Evolutionary conservation across 306 rosid species (phyloP), one percentile per base, ranked within the genome.

Genomic region (Acacia melanoxylon): DNA sequence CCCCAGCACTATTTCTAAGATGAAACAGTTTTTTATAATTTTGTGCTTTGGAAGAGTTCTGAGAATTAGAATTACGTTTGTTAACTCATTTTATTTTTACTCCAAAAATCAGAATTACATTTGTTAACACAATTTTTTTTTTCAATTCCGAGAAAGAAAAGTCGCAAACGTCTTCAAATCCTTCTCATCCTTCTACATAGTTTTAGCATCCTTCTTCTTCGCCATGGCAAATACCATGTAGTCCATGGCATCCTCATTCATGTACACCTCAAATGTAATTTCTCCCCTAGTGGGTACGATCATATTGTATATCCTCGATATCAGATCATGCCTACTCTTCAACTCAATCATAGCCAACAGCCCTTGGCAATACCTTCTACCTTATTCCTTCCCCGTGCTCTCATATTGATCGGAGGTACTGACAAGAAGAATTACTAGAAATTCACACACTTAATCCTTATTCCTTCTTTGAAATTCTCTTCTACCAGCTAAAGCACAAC

Each of bases 201-300:
- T 83, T 63, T 93, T 95, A 5, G 97, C 97, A 54, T 86, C 85
- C 86, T 93, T 95, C 90, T 93, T 95, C 92, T 74, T 95, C 4
- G 96, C 94, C 84, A 90, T 48, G 6, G 98, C 98, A 15, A 95
- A 93, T 20, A 95, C 90, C 9, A 95, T 91, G 8, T 93, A 97
- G 82, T 95, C 98, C 99, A 95, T 93, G 10, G 97, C 90, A 14
- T 92, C 96, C 3, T 95, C 98, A 70, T 93, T 95, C 97, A 95
- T 93, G 41, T 86, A 93, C 16, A 91, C 96, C 87, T 95, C 98
- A 42, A 95, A 81, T 33, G 67, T 69, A 68, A 95, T 90, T 86
- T 93, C 98, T 27, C 92, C 99, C 83, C 84, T 91, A 20, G 86
- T 79, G 1, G 98, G 98, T 0, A 93, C 89, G 10, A 95, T 86